Evolutionary conservation across 31 red algal species (phyloP).

Genomic region (Odonthalia washingtoniensis): DNA sequence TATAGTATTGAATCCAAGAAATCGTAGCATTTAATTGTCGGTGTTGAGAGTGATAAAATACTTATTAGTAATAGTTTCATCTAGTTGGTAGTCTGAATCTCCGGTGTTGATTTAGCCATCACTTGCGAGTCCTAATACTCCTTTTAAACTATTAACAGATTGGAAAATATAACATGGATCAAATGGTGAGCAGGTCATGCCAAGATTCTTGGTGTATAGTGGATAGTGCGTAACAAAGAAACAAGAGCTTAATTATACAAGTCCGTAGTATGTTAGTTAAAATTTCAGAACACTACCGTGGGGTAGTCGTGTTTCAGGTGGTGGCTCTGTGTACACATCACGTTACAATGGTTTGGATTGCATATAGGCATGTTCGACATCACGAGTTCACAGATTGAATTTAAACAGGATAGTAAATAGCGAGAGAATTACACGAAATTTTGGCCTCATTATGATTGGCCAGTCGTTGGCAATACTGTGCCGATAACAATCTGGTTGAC

Average conservation of each 20-base stretch:
- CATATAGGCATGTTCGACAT: slow-evolving; percentile 15
- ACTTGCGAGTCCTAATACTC: neutral
- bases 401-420: neutral
- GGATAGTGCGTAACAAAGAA: neutral
- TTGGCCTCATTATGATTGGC: neutral
- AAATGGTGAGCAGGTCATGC: neutral
- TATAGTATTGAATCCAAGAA: neutral
- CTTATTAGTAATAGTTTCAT: neutral
- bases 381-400: neutral
- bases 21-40: neutral
- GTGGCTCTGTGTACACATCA: neutral
- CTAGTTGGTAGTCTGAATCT: neutral
- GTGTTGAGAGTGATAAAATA: neutral
- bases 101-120: slow-evolving; percentile 1
- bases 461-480: neutral
- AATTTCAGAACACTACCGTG: neutral
- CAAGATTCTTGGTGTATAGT: neutral
- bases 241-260: neutral
- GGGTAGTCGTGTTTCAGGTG: neutral
- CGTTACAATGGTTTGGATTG: neutral
- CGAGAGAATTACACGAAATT: neutral
- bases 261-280: neutral
- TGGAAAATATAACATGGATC: neutral
- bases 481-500: neutral
- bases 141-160: neutral